Conservation (phyloP, 2,329 filamentous ascomycete species). For the Ophiostoma populinum region DNA sequence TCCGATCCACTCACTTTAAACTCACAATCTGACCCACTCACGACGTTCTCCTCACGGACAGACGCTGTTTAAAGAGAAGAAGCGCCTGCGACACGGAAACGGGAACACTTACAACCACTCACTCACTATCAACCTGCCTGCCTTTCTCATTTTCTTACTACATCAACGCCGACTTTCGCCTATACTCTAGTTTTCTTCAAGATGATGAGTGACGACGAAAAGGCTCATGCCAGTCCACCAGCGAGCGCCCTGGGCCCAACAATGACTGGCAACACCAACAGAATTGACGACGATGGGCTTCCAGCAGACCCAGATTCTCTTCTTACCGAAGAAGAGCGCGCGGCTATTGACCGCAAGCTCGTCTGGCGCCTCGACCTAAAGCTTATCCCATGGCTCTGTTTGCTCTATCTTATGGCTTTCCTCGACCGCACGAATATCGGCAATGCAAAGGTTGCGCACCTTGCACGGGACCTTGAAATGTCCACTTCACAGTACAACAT, state of each 20-base stretch:
- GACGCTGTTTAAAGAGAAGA: too few relatives aligned
- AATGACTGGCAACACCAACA: neutral
- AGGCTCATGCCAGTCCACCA: constrained; percentile 7
- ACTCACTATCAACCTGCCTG: too few relatives aligned
- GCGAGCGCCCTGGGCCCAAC: constrained; percentile 1
- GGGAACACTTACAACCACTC: too few relatives aligned
- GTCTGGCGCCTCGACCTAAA: constrained; percentile 17
- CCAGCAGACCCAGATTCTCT: constrained; percentile 18
- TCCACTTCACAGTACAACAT: constrained; percentile 51
- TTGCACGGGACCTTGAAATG: constrained; percentile 41
- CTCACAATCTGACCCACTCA: too few relatives aligned
- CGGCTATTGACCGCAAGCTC: constrained; percentile 17
- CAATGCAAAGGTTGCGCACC: constrained; percentile 42
- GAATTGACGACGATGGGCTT: constrained; percentile 8
- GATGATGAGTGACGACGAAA: constrained; percentile 12
- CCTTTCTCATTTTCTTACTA: too few relatives aligned
- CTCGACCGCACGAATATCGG: constrained; percentile 66
- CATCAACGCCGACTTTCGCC: too few relatives aligned
- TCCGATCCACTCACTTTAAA: too few relatives aligned
- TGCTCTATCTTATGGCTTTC: constrained; percentile 60
- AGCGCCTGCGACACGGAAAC: too few relatives aligned
- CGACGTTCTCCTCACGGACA: too few relatives aligned
- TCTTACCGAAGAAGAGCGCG: constrained; percentile 16
- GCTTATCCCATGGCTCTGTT: constrained; percentile 33
- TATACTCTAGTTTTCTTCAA: too few relatives aligned